Conservation (phyloP, 2,329 filamentous ascomycete genomes). For the Blastomyces gilchristii region DNA sequence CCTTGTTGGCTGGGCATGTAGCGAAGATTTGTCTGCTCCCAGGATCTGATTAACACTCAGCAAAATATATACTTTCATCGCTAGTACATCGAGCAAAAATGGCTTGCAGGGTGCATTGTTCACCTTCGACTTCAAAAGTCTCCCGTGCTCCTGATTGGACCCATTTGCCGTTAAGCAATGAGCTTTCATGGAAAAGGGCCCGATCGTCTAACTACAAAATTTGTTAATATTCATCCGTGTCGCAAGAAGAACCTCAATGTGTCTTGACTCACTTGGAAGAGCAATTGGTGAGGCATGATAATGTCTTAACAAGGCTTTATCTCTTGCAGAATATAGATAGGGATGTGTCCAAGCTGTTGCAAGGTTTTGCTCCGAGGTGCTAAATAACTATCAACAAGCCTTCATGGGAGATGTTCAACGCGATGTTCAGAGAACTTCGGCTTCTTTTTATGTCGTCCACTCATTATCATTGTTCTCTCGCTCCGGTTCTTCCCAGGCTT, state of each 20-base stretch:
- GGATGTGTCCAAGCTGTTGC: not conserved
- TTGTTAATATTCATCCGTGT: not conserved
- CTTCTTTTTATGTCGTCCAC: not conserved
- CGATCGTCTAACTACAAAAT: not conserved
- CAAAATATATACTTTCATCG: not conserved
- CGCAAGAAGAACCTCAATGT: not conserved
- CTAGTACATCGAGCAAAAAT: not conserved
- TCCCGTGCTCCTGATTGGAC: conserved; percentile 1
- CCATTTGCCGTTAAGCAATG: conserved; percentile 4
- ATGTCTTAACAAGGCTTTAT: not conserved
- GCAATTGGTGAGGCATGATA: not conserved
- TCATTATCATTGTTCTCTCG: not conserved
- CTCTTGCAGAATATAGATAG: not conserved
- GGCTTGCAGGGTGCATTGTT: not conserved
- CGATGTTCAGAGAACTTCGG: not conserved
- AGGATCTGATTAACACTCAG: not conserved
- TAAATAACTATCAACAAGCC: not conserved
- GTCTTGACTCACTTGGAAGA: not conserved
- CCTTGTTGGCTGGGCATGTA: not conserved
- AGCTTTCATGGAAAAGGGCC: not conserved
- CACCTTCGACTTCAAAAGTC: conserved; percentile 7
- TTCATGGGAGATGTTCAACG: not conserved
- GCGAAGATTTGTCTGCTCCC: not conserved
- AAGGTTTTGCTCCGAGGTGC: not conserved
- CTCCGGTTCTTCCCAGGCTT: not conserved